Conservation (phyloP, 2,329 filamentous ascomycete genomes). For the Hypoxylon sp. region DNA sequence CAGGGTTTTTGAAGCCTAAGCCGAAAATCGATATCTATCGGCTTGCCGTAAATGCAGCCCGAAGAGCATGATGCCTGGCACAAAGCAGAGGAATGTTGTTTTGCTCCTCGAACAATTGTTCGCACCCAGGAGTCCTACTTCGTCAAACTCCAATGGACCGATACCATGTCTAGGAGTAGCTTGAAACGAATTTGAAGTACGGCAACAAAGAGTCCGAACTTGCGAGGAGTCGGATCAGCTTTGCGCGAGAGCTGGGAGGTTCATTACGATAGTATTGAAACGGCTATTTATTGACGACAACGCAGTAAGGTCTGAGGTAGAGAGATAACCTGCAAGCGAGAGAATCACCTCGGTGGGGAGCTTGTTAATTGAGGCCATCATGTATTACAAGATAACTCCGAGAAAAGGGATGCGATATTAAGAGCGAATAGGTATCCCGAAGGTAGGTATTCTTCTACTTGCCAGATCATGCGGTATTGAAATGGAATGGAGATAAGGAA, state of each 20-base stretch:
- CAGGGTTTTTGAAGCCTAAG: too few species aligned
- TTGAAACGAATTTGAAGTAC: slow-evolving; percentile 3
- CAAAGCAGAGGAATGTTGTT: slow-evolving; percentile 11
- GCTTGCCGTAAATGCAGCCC: too few species aligned
- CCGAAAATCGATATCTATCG: neutral
- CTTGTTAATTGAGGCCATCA: neutral
- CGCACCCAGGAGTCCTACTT: neutral
- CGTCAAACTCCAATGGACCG: slow-evolving; percentile 4
- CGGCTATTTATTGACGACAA: slow-evolving; percentile 9
- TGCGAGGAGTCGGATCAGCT: neutral
- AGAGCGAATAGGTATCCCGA: too few species aligned
- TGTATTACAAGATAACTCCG: neutral
- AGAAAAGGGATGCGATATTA: neutral
- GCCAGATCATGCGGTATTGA: neutral
- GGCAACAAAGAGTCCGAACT: slow-evolving; percentile 9
- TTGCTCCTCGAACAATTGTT: too few species aligned
- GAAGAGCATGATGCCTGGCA: too few species aligned
- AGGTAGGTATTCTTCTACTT: slow-evolving; percentile 1
- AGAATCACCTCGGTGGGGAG: neutral
- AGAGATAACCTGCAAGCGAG: neutral
- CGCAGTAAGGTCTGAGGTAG: neutral
- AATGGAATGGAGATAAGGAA: neutral
- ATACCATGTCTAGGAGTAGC: slow-evolving; percentile 5
- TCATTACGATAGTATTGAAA: slow-evolving; percentile 1
- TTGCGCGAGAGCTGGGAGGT: neutral